Base-by-base conservation (phyloP, 2,329 filamentous ascomycete species). In the Exophiala alcalophila region DNA sequence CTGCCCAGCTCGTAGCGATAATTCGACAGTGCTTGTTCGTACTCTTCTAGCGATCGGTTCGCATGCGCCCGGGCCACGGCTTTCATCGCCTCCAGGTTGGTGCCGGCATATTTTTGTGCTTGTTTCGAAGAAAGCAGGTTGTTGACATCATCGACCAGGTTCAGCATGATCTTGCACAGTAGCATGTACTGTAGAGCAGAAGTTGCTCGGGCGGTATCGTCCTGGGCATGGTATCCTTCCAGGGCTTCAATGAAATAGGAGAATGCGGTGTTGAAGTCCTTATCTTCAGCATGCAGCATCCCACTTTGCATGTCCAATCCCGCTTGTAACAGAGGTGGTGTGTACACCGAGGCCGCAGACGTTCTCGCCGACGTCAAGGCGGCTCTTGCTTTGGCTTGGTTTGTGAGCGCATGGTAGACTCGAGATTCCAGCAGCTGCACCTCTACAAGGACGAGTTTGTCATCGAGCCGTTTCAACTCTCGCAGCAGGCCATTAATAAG, bases 231-330 rank as follows among this genome's bases (percentile, higher is more conserved):
- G 69, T 97, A 98, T 48, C 92, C 92, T 64, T 98, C 92, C 52
- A 98, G 81, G 2, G 94, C 92, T 72, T 98, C 92, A 67, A 98
- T 97, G 68, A 98, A 98, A 76, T 98, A 98, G 35, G 90, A 96
- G 69, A 86, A 98, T 35, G 92, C 88, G 18, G 92, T 98, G 73
- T 94, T 96, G 78, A 98, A 98, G 72, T 98, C 94, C 71, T 89
- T 86, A 65, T 98, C 92, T 70, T 98, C 94, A 16, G 92, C 92
- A 66, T 98, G 94, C 46, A 98, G 80, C 84, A 97, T 97, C 56
- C 92, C 94, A 53, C 88, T 95, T 74, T 98, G 92, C 92, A 98
- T 97, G 64, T 98, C 92, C 56, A 98, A 79, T 59, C 92, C 89
- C 31, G 92, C 92, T 71, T 98, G 94, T 45, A 98, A 78, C 55